A percentile compares a stretch with the other conserved stretches of the same genome.
Conservation (phyloP, 176 grass and related monocot species). For the Canna indica region DNA sequence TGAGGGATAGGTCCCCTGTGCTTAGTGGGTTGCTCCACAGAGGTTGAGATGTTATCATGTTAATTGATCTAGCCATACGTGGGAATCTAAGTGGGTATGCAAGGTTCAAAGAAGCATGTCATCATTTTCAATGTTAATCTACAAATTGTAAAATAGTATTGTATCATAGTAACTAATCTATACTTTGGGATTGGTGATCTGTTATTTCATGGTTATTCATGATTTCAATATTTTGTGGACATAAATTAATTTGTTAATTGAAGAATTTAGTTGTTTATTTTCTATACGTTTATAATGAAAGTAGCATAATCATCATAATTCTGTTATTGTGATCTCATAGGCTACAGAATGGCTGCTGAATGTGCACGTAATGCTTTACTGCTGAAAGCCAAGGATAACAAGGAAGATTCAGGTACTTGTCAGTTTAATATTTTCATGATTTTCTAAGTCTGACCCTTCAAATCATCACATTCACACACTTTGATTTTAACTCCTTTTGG, state of each 20-base stretch:
- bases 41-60: not conserved
- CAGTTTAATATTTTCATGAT: not conserved
- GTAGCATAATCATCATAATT: not conserved
- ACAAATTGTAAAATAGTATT: not conserved
- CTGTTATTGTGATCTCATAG: constrained; percentile 20
- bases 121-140: too few species aligned
- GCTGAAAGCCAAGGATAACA: constrained; percentile 78
- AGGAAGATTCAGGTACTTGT: constrained; percentile 61
- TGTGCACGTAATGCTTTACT: constrained; percentile 69
- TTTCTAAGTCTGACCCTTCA: not conserved
- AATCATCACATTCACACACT: not conserved
- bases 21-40: not conserved
- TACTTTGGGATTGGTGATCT: not conserved
- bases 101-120: too few species aligned
- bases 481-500: not conserved
- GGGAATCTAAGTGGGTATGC: not conserved
- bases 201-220: too few species aligned
- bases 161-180: too few species aligned
- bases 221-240: not conserved
- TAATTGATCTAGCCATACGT: not conserved
- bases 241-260: not conserved
- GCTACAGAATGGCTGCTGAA: constrained; percentile 81
- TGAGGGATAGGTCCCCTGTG: not conserved
- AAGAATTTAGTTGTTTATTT: not conserved
- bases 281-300: not conserved